Evolutionary conservation across 495 filamentous ascomycete species (phyloP), one percentile per base, ranked within the genome.

Genomic region (Glarea lozoyensis): DNA sequence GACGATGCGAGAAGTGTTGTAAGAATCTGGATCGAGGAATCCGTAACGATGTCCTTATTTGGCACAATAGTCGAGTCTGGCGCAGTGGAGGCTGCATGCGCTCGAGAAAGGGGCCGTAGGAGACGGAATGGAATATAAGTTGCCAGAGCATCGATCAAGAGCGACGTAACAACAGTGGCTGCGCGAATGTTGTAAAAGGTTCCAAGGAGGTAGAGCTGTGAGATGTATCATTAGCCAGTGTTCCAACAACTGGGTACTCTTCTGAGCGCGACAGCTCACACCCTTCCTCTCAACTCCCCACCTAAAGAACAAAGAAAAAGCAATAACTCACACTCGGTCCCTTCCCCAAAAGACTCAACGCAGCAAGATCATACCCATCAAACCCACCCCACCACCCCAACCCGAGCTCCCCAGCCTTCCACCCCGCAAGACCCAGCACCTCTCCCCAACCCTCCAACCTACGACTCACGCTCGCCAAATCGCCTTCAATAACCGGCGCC

Each of bases 171-270:
- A 15, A 77, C 61, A 7, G 84, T 78, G 2, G 40, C 23, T 7
- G 72, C 65, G 4, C 74, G 69, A 41, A 88, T 66, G 12, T 62
- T 56, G 69, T 90, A 94, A 69, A 89, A 93, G 50, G 73, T 75
- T 19, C 65, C 66, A 24, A 88, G 65, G 34, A 95, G 78, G 46
- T 57, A 57, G 5, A 53, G 37, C 54, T 57, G 36, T 25, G 10
- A 17, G 2, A 30, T 30, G n/a, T n/a, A n/a, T n/a, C n/a, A n/a
- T n/a, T n/a, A n/a, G n/a, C n/a, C n/a, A n/a, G n/a, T n/a, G n/a
- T n/a, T n/a, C n/a, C n/a, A n/a, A n/a, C n/a, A n/a, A n/a, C n/a
- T n/a, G n/a, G n/a, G n/a, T n/a, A n/a, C n/a, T n/a, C n/a, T n/a
- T n/a, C n/a, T n/a, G n/a, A n/a, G n/a, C n/a, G n/a, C n/a, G n/a